Conservation (phyloP, 305 asterid species). For the Coffea humblotiana region DNA sequence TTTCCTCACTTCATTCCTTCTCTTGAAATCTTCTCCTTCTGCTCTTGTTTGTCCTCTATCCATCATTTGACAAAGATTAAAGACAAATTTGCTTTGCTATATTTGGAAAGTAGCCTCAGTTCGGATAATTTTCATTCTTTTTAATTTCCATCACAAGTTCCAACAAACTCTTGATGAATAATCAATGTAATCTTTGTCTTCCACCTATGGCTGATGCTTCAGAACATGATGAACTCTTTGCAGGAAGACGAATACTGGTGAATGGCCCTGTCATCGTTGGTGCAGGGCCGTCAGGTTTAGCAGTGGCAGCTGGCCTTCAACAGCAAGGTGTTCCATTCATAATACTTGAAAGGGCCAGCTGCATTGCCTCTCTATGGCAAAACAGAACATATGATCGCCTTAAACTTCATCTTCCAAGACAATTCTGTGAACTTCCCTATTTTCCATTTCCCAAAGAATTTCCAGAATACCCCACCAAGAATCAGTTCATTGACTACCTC, state of each 20-base stretch:
- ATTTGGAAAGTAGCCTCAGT: constrained; percentile 8
- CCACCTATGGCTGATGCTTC: constrained; percentile 27
- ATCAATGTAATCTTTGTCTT: constrained; percentile 9
- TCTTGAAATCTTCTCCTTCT: constrained; percentile 21
- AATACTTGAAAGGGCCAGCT: constrained; percentile 70
- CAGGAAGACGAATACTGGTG: constrained; percentile 72
- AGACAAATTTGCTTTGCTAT: background rate
- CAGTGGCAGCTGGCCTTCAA: constrained; percentile 77
- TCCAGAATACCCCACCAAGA: constrained; percentile 72
- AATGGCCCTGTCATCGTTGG: constrained; percentile 92
- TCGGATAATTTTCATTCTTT: background rate
- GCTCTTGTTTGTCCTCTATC: constrained; percentile 23
- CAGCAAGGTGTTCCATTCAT: constrained; percentile 76
- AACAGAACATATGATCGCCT: constrained; percentile 78
- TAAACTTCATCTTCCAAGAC: constrained; percentile 80
- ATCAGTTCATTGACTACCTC: constrained; percentile 73
- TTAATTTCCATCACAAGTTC: background rate
- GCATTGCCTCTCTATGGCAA: constrained; percentile 95
- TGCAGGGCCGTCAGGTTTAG: constrained; percentile 92
- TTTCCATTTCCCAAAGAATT: constrained; percentile 57
- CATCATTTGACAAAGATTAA: constrained; percentile 7
- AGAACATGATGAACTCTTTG: constrained; percentile 45
- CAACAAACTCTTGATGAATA: constrained; percentile 15
- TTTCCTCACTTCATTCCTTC: constrained; percentile 16
- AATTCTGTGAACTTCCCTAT: constrained; percentile 75